Conservation (phyloP, 352 stramenopile genomes). For the Pythium sukuiense region DNA sequence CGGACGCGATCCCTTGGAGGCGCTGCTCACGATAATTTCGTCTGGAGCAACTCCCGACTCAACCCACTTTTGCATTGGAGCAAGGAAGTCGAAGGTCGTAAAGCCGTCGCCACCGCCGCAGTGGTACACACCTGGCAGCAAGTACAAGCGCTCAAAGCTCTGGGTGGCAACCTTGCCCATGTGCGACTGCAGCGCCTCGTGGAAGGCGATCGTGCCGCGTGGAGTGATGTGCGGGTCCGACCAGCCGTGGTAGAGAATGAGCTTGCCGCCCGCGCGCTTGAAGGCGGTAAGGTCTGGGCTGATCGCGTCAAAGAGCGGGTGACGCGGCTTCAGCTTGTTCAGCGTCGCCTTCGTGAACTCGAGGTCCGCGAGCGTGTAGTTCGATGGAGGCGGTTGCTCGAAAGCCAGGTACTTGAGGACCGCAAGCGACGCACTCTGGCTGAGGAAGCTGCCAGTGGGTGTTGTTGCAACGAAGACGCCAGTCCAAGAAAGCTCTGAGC, state of each 20-base stretch:
- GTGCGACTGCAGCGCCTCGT: constrained; percentile 35
- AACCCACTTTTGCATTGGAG: constrained; percentile 47
- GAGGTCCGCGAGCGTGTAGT: constrained; percentile 46
- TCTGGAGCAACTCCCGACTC: constrained; percentile 33
- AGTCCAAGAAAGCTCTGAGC: constrained; percentile 42
- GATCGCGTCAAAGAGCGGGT: constrained; percentile 39
- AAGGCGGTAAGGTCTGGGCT: constrained; percentile 41
- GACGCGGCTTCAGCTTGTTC: constrained; percentile 31
- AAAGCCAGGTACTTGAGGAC: constrained; percentile 47
- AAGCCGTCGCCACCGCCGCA: constrained; percentile 42
- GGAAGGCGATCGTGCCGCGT: constrained; percentile 43
- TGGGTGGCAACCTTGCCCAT: constrained; percentile 35
- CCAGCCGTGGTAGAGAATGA: constrained; percentile 53
- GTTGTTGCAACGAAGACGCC: constrained; percentile 39
- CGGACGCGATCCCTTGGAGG: constrained; percentile 15
- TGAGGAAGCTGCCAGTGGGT: constrained; percentile 30
- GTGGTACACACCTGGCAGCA: constrained; percentile 48
- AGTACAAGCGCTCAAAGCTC: constrained; percentile 46
- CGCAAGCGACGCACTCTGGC: constrained; percentile 34
- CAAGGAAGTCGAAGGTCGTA: constrained; percentile 41
- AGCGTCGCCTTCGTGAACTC: constrained; percentile 41
- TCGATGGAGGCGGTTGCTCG: constrained; percentile 33
- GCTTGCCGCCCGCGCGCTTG: constrained; percentile 36
- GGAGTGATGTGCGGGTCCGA: constrained; percentile 50
- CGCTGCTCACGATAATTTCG: constrained; percentile 28